A percentile compares a stretch with the other conserved stretches of the same genome.
These are phyloP conservation scores for Aphanomyces astaci DNA, from an alignment of 352 stramenopile genomes.

Conservation along the genomic window DNA sequence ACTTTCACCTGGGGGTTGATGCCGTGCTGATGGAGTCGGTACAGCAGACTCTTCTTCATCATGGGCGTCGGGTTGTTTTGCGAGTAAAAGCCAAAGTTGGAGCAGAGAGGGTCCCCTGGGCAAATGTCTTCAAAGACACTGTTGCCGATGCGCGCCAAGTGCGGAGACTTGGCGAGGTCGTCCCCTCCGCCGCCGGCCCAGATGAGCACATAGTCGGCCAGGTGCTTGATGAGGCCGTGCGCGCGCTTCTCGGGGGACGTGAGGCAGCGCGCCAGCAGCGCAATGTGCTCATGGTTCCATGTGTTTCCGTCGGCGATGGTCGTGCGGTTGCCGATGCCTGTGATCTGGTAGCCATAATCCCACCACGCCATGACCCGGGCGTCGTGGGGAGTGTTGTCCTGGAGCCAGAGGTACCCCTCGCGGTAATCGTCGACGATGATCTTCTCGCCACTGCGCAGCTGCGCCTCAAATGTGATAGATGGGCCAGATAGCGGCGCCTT, in stretches of 20 bases:
- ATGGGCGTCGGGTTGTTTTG: slow-evolving; percentile 41
- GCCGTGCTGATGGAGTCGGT: slow-evolving; percentile 20
- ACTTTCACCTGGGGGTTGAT: slow-evolving; percentile 5
- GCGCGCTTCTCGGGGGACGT: slow-evolving; percentile 50
- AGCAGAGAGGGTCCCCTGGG: slow-evolving; percentile 55
- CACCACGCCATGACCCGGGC: slow-evolving; percentile 65
- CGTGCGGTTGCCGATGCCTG: slow-evolving; percentile 68
- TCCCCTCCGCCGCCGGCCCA: slow-evolving; percentile 68
- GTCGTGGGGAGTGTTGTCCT: slow-evolving; percentile 59
- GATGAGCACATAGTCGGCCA: slow-evolving; percentile 71
- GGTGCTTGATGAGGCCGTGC: slow-evolving; percentile 55
- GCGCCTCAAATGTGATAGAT: slow-evolving; percentile 68
- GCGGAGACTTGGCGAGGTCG: slow-evolving; percentile 65
- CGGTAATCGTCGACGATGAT: slow-evolving; percentile 19
- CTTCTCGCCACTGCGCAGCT: slow-evolving; percentile 24
- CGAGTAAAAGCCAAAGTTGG: slow-evolving; percentile 58
- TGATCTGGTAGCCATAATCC: slow-evolving; percentile 85
- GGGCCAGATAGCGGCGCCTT: slow-evolving; percentile 42
- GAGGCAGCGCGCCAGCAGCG: slow-evolving; percentile 49
- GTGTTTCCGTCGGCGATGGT: slow-evolving; percentile 80
- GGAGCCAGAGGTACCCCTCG: slow-evolving; percentile 6
- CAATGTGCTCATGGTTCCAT: slow-evolving; percentile 84
- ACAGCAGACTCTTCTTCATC: slow-evolving; percentile 52
- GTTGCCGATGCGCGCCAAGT: slow-evolving; percentile 39
- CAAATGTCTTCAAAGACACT: slow-evolving; percentile 44